These are phyloP conservation scores for Lactarius pseudohatsudake DNA, from an alignment of 768 basidiomycete species.

Conservation along the genomic window DNA sequence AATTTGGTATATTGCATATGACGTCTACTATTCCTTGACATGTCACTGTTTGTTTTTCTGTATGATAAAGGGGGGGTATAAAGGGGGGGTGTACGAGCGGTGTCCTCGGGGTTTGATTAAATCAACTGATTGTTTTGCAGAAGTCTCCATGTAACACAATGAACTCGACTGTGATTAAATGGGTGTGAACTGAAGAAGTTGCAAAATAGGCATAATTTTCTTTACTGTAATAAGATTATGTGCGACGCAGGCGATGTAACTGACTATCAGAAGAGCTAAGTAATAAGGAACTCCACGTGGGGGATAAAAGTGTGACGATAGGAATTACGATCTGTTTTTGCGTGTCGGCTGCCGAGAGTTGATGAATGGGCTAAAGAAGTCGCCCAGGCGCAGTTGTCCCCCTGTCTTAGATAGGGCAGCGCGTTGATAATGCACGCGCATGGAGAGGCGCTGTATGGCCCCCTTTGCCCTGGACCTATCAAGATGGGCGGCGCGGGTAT, in stretches of 20 bases:
- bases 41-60: too few relatives aligned
- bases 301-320: neutral
- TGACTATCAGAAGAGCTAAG: conserved; percentile 29
- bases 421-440: conserved; percentile 65
- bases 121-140: neutral
- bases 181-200: neutral
- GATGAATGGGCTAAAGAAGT: conserved; percentile 19
- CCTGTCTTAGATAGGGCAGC: conserved; percentile 35
- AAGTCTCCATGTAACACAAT: neutral
- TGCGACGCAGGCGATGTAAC: neutral
- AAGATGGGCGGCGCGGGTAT: conserved; percentile 71
- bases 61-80: too few relatives aligned
- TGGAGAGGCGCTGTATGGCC: conserved; percentile 59
- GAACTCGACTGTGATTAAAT: neutral
- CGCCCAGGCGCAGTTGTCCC: conserved; percentile 15
- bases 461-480: conserved; percentile 76
- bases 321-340: conserved; percentile 8
- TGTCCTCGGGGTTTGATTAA: neutral
- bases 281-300: neutral
- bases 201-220: neutral
- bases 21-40: neutral
- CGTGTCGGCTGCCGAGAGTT: conserved; percentile 18
- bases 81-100: too few relatives aligned
- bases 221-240: conserved; percentile 8
- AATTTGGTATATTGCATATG: neutral